Base-by-base conservation (phyloP, 176 grass and related monocot genomes). In the Panicum miliaceum region DNA sequence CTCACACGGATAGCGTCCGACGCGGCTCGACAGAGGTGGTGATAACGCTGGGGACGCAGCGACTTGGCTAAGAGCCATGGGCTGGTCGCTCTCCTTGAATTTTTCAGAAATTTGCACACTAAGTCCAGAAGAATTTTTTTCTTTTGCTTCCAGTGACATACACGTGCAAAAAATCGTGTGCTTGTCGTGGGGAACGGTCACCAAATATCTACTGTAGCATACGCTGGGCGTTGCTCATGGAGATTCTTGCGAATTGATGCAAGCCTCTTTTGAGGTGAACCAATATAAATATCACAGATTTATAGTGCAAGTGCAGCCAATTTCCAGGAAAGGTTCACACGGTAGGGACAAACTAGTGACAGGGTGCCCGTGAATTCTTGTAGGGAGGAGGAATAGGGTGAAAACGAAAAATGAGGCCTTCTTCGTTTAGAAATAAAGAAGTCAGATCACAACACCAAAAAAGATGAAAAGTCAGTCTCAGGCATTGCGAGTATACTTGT, bases 231-330 rank as follows among this genome's bases (percentile, higher is more conserved):
- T 42, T 32, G 32, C 81, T 40, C 35, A 7, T 32, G 6, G 0
- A 5, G 47, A 2, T 38, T 19, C 57, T 18, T 84, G 29, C 29
- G 1, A 32, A 32, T 32, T 32, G 64, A 59, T 19, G 36, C 83
- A 46, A 11, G 5, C 4, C 5, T 15, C 11, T 61, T 41, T 4
- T 59, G 61, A 26, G 37, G 26, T 45, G 57, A 73, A 56, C n/a
- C 74, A 86, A 74, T 81, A 86, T 73, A 81, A 86, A 74, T 81
- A 86, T 73, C 84, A 6, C 7, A 54, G 68, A n/a, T 80, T 25
- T 36, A 9, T 22, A 15, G 46, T 34, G 37, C 12, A n/a, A 46
- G 18, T 19, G 23, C 25, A 43, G 2, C 40, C 41, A 79, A 34
- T 14, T 48, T 26, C 15, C 25, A 22, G 58, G 57, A 46, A 78